Conservation (phyloP, 225 moss, liverwort and hornwort genomes). For the Sphagnum contortum region DNA sequence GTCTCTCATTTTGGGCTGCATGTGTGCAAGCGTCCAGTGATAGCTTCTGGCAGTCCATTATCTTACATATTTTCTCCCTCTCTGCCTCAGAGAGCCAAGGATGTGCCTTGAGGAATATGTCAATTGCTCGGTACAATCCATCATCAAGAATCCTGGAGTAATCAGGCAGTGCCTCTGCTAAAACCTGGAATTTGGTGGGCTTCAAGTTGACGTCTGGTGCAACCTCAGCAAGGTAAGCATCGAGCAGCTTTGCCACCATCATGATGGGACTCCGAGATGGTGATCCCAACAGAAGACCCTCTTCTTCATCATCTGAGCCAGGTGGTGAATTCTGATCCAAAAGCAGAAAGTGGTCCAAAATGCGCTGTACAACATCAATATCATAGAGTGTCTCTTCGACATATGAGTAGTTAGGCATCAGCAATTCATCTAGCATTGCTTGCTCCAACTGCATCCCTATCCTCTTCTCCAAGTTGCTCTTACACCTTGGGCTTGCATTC, state of each 20-base stretch:
- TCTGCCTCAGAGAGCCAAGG: slow-evolving; percentile 52
- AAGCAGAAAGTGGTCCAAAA: slow-evolving; percentile 39
- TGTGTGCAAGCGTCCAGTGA: slow-evolving; percentile 52
- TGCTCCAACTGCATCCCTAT: slow-evolving; percentile 56
- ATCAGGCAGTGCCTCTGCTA: slow-evolving; percentile 55
- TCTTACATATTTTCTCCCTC: slow-evolving; percentile 39
- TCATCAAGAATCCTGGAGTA: slow-evolving; percentile 42
- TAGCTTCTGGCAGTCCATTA: slow-evolving; percentile 54
- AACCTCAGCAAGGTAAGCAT: slow-evolving; percentile 51
- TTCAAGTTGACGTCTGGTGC: slow-evolving; percentile 51
- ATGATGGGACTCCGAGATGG: slow-evolving; percentile 41
- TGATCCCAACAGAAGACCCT: slow-evolving; percentile 32
- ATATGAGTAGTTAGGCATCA: slow-evolving; percentile 47
- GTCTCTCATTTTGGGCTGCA: slow-evolving; percentile 46
- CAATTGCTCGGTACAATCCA: slow-evolving; percentile 48
- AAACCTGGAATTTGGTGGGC: slow-evolving; percentile 37
- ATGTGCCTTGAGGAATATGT: slow-evolving; percentile 51
- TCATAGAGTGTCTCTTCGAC: slow-evolving; percentile 46
- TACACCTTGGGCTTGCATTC: slow-evolving; percentile 36
- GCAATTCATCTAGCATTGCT: slow-evolving; percentile 34
- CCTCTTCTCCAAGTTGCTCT: slow-evolving; percentile 39
- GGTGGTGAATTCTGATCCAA: slow-evolving; percentile 37
- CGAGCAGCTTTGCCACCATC: slow-evolving; percentile 43
- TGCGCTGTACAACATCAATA: slow-evolving; percentile 45
- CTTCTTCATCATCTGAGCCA: slow-evolving; percentile 36